Evolutionary conservation across 129 eudicot genomes (phyloP), one percentile per base, ranked within the genome.

Genomic region (Mikania micrantha): DNA sequence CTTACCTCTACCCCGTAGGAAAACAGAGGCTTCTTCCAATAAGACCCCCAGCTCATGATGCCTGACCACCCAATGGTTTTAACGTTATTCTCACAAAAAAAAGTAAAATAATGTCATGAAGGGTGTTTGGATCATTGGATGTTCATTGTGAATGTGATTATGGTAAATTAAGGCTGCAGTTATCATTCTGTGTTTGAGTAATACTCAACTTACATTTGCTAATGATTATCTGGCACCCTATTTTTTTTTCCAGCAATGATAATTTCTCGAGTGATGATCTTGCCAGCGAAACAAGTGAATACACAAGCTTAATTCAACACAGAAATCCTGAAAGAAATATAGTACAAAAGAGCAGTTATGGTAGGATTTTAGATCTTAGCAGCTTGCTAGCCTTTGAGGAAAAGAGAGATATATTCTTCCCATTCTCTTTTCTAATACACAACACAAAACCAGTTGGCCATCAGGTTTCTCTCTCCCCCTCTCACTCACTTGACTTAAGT

Each of bases 391-490:
- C 44, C 84, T 90, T 92, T 10, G 75, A 84, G 69, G 96, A 92
- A 81, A 92, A 81, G 76, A 86, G 95, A 82, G 96, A 85, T 60
- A 56, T 88, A 69, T 77, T 85, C 74, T 86, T 81, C 49, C 83
- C 82, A 20, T 83, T 92, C 79, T 88, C 96, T 78, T 83, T 86
- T 57, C 72, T 92, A 65, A 83, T 86, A 67, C 98, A 88, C 69
- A 92, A 92, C 81, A 85, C 92, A 29, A 92, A 86, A 65, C 98
- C 98, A 19, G 95, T 92, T 71, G 98, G 98, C 58, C 98, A 86
- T 71, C 95, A 92, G 96, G 98, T 88, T 25, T 19, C 48, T 66
- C 15, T 10, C 57, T 24, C 19, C 54, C 7, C 25, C 59, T 3
- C 32, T 3, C 60, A 7, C 59, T 0, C 0, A 39, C 2, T 2